Base-by-base conservation (phyloP, 148 eudicot species). In the Selenicereus undatus region DNA sequence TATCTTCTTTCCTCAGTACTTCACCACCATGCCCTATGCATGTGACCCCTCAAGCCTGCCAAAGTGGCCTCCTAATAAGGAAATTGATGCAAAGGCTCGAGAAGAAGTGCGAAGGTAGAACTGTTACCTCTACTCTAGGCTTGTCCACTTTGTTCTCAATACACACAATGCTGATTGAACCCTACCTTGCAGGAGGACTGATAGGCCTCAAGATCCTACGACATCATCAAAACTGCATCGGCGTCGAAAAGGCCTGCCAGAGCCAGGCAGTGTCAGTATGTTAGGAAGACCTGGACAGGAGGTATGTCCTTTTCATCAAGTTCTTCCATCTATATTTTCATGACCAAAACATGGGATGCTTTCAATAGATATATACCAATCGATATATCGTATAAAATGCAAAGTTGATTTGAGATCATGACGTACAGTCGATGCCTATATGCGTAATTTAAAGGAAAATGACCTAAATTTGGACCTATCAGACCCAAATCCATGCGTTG, bases 41-140 rank as follows among this genome's bases (percentile, higher is more conserved):
- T 92, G 99, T 72, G 97, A 95, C 45, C 91, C 94, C 8, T 89
- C 97, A 82, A 89, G 89, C 87, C 79, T 95, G 87, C 97, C 99
- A 5, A 93, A 89, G 81, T 92, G 91, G 85, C 93, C 92, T 32
- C 97, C 97, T 3, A 91, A 84, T 76, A 93, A 95, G 79, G 99
- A 95, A 86, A 89, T 93, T 35, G 97, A 92, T 85, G 94, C 97
- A 51, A 95, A 92, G 76, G 71, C 82, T 76, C 89, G 93, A 21
- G 97, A 92, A 35, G 94, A 91, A 50, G 83, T 84, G 20, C 85
- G 77, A 78, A 91, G 98, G 98, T 93, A 84, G 12, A 20, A 22
- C 11, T 13, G 2, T 12, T 11, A 3, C 18, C 16, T 66, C 17
- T 66, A 66, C 35, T 11, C 14, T 26, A 80, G 39, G 39, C 42